phyloP scores from a whole-genome alignment of 73 alveolate species.

The Diophrys appendiculata region DNA sequence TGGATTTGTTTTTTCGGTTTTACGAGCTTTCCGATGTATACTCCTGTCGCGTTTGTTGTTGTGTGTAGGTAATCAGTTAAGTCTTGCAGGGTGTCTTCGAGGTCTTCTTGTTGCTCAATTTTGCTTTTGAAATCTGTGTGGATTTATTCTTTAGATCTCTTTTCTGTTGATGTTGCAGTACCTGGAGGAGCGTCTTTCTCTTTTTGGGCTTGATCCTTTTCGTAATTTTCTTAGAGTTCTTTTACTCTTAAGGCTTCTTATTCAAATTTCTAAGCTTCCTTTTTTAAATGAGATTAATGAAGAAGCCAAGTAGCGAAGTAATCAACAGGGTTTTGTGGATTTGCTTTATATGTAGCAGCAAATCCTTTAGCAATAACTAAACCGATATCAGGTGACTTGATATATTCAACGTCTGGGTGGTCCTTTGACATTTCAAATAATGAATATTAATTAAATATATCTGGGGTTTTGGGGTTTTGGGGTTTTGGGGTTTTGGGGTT shows the following conservation, averaged over 20 bases:
- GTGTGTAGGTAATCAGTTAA: constrained; percentile 72
- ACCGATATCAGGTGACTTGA: constrained; percentile 41
- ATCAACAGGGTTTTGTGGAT: constrained; percentile 81
- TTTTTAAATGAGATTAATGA: constrained; percentile 21
- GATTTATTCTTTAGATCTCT: constrained; percentile 16
- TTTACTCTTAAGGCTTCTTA: neutral
- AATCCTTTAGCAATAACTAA: constrained; percentile 47
- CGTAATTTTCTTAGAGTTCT: neutral
- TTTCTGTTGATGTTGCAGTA: too few relatives aligned
- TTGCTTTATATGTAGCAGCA: constrained; percentile 58
- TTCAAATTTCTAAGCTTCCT: too few relatives aligned
- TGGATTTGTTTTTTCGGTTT: constrained; percentile 68
- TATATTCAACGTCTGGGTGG: constrained; percentile 54
- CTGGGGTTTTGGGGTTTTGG: too few relatives aligned
- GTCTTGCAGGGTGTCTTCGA: constrained; percentile 69
- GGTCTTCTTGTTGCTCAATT: constrained; percentile 48
- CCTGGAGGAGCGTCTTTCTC: constrained; percentile 27
- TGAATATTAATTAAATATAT: too few relatives aligned
- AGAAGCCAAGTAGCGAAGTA: constrained; percentile 78
- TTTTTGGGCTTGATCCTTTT: constrained; percentile 5
- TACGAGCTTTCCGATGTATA: constrained; percentile 87
- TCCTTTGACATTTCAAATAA: too few relatives aligned
- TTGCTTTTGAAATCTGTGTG: constrained; percentile 23
- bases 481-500: too few relatives aligned
- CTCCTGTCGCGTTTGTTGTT: constrained; percentile 89